Conservation (phyloP, 1,284 basidiomycete genomes). For the Cystobasidium sp. region DNA sequence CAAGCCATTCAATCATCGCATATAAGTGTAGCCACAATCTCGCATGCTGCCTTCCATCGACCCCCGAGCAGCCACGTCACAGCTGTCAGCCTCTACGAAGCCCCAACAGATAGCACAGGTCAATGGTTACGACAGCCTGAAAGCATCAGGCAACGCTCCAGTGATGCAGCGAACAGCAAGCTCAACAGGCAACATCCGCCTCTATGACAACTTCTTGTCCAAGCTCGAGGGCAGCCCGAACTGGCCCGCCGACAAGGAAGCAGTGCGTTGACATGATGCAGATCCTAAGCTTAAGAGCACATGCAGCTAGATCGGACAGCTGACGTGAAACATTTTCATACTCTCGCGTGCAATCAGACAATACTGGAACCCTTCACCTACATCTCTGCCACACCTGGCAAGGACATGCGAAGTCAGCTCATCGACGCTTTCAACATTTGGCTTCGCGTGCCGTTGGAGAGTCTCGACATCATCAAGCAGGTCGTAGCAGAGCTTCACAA, state of each 20-base stretch:
- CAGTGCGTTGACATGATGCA: conserved; percentile 49
- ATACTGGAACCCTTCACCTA: conserved; percentile 89
- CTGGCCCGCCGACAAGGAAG: conserved; percentile 59
- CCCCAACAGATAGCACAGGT: not conserved
- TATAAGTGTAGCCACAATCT: not conserved
- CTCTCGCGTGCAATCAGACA: conserved; percentile 58
- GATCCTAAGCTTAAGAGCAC: too few relatives aligned
- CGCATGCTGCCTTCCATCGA: conserved; percentile 11
- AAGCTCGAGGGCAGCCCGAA: conserved; percentile 52
- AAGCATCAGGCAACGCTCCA: conserved; percentile 10
- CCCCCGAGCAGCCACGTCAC: not conserved
- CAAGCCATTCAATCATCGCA: not conserved
- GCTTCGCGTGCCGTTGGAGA: conserved; percentile 77
- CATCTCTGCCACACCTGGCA: conserved; percentile 82
- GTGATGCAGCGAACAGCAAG: conserved; percentile 9
- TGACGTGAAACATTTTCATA: not conserved
- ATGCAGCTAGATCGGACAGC: too few relatives aligned
- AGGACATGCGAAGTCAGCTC: conserved; percentile 86
- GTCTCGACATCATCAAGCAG: conserved; percentile 73
- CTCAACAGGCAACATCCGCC: conserved; percentile 19
- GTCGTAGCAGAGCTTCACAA: conserved; percentile 94
- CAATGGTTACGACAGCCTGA: not conserved
- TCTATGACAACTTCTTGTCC: conserved; percentile 54
- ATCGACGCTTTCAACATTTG: conserved; percentile 94
- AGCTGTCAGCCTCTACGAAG: conserved; percentile 4